Conservation (phyloP, 2,329 filamentous ascomycete species). For the Alternaria novae-zelandiae region DNA sequence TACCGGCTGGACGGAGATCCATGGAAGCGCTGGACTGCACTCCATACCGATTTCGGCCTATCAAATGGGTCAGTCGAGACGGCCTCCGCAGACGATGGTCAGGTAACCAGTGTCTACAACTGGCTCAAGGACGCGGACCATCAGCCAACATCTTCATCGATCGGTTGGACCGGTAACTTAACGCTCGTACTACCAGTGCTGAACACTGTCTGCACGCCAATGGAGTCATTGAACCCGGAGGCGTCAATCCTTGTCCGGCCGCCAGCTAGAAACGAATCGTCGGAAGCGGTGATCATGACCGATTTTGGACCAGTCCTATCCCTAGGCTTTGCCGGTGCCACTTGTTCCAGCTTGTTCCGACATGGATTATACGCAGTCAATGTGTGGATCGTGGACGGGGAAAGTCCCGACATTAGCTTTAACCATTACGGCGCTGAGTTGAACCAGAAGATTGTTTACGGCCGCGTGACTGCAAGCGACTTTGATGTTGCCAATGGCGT, state of each 20-base stretch:
- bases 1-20: neutral
- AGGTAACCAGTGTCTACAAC: neutral
- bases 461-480: neutral
- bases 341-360: neutral
- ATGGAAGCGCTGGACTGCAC: conserved; percentile 2
- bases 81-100: neutral
- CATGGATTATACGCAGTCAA: conserved; percentile 5
- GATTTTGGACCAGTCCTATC: neutral
- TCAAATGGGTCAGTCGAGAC: neutral
- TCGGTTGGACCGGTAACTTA: conserved; percentile 4
- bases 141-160: neutral
- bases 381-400: conserved; percentile 4
- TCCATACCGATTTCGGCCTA: conserved; percentile 2
- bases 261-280: neutral
- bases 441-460: neutral
- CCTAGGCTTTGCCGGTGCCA: neutral
- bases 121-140: neutral
- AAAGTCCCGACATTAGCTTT: neutral
- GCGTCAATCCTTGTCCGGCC: neutral
- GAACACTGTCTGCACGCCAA: conserved; percentile 2
- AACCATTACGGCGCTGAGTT: neutral
- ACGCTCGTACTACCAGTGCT: neutral
- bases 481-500: neutral
- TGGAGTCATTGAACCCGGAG: neutral
- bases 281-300: neutral